Percentiles rank a stretch among this genome's conserved stretches.
Evolutionary conservation across 352 stramenopile species (phyloP).

Genomic region (Phytophthora nicotianae): DNA sequence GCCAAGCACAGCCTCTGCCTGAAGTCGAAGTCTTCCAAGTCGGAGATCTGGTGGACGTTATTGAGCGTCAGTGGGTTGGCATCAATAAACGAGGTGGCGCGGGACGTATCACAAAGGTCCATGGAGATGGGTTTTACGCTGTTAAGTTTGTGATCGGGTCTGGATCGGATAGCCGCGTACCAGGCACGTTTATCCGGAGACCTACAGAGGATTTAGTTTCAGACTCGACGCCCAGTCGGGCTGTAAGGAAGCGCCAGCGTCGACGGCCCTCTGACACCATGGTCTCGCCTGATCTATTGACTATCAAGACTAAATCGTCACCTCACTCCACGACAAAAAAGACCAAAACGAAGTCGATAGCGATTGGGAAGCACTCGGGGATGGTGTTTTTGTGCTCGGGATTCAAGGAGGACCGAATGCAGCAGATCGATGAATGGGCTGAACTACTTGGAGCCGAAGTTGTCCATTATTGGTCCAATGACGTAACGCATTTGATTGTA

Average conservation of each 20-base stretch:
- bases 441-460: constrained; percentile 50
- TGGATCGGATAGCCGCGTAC: constrained; percentile 37
- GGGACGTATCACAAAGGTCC: constrained; percentile 71
- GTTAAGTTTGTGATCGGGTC: constrained; percentile 66
- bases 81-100: constrained; percentile 93
- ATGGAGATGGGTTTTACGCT: constrained; percentile 61
- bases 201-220: constrained; percentile 43
- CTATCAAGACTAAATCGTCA: constrained; percentile 11
- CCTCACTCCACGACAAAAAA: constrained; percentile 24
- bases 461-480: constrained; percentile 52
- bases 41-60: constrained; percentile 88
- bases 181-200: constrained; percentile 45
- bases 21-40: constrained; percentile 47
- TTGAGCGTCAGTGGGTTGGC: constrained; percentile 87
- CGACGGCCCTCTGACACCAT: constrained; percentile 20
- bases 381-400: constrained; percentile 71
- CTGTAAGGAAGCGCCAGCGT: constrained; percentile 39
- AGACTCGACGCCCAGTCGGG: constrained; percentile 47
- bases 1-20: constrained; percentile 12
- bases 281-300: constrained; percentile 16
- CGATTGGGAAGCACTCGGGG: constrained; percentile 26
- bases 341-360: constrained; percentile 21
- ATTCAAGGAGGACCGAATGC: constrained; percentile 48
- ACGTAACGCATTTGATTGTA: constrained; percentile 85
- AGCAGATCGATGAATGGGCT: constrained; percentile 53